Conservation (phyloP, 192 early-diverging fungal genomes). For the Dimargaris verticillata region DNA sequence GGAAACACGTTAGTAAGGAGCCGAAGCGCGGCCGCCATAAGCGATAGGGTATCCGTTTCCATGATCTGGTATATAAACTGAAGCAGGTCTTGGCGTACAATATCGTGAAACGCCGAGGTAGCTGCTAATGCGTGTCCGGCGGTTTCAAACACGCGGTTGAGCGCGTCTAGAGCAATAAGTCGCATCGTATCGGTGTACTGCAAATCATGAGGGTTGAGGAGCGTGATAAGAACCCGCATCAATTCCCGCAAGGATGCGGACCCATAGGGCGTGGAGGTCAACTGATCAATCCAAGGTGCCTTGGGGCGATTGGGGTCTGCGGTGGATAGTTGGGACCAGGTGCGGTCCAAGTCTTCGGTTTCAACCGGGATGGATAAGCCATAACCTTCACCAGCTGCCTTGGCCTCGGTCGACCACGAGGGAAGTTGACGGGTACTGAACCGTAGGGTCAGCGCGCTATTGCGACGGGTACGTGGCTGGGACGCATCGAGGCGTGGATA, state of each 20-base stretch:
- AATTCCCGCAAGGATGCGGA: constrained; percentile 81
- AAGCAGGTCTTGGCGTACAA: constrained; percentile 72
- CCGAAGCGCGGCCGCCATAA: constrained; percentile 25
- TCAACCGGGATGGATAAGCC: background rate
- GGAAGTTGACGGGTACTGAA: background rate
- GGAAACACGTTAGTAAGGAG: constrained; percentile 33
- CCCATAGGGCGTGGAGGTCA: constrained; percentile 32
- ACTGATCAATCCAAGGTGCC: background rate
- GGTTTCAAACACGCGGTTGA: constrained; percentile 73
- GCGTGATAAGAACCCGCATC: constrained; percentile 71
- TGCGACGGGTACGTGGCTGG: background rate
- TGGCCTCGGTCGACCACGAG: background rate
- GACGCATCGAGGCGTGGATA: constrained; percentile 13
- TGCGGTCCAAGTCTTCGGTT: background rate
- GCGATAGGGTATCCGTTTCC: constrained; percentile 16
- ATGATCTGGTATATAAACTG: constrained; percentile 68
- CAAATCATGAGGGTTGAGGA: constrained; percentile 78
- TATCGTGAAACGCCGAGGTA: constrained; percentile 37
- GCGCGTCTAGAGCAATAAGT: constrained; percentile 71
- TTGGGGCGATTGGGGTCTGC: background rate
- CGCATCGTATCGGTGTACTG: constrained; percentile 90
- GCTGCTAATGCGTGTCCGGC: constrained; percentile 60
- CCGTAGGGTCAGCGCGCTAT: background rate
- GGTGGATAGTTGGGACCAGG: background rate
- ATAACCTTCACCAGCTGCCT: no score